phyloP scores from a whole-genome alignment of 345 rosid genomes.

The Eucalyptus rudis region DNA sequence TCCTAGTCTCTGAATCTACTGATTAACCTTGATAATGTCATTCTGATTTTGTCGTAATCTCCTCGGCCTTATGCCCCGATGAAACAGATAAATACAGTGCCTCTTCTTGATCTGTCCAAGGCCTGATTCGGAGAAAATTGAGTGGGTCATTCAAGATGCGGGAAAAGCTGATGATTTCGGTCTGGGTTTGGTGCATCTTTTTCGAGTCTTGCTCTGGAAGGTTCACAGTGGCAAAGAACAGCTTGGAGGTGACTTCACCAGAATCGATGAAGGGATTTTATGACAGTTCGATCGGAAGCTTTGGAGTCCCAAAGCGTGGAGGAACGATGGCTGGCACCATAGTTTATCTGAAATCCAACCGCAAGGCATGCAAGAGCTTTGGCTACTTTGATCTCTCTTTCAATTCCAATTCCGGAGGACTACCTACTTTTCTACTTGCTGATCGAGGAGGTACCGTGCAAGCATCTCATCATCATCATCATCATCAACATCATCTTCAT shows the following conservation, averaged over 20 bases:
- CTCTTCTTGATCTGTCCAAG: not conserved
- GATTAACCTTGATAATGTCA: not conserved
- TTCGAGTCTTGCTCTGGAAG: not conserved
- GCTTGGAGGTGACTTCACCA: not conserved
- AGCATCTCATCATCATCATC: not conserved
- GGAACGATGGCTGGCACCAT: not conserved
- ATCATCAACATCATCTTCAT: not conserved
- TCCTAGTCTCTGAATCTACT: not conserved
- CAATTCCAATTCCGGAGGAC: not conserved
- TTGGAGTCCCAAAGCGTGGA: not conserved
- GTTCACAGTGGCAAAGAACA: not conserved
- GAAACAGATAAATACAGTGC: not conserved
- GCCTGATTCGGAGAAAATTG: not conserved
- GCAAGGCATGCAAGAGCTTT: not conserved
- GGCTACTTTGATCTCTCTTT: not conserved
- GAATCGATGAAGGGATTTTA: not conserved
- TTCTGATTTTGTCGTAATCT: not conserved
- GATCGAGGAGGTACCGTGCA: not conserved
- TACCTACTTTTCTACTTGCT: not conserved
- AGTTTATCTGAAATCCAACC: not conserved
- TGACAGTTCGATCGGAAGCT: not conserved
- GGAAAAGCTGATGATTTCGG: not conserved
- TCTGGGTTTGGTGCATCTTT: not conserved
- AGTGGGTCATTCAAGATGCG: not conserved
- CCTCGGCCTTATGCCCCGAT: not conserved